Conservation (phyloP, 2,329 filamentous ascomycete genomes). For the Penicillium sp. region DNA sequence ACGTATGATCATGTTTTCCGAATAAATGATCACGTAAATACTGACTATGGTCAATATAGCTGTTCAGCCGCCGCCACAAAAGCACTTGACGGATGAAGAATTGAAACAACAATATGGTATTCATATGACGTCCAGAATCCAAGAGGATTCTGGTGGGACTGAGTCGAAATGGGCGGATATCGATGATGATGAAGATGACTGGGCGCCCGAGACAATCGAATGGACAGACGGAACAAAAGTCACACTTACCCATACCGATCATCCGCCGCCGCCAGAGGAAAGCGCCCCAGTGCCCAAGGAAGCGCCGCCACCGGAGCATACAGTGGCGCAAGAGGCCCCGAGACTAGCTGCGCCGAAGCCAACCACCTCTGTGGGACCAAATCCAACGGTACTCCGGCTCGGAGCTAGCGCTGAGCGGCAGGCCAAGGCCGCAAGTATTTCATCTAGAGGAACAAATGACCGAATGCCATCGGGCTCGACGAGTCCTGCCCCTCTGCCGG, state of each 20-base stretch:
- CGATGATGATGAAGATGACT: conserved; percentile 68
- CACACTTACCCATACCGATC: conserved; percentile 52
- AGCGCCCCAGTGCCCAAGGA: conserved; percentile 26
- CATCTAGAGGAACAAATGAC: conserved; percentile 53
- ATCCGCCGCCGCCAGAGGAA: conserved; percentile 18
- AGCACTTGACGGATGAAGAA: conserved; percentile 68
- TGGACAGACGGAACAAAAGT: conserved; percentile 71
- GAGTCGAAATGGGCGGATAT: conserved; percentile 70
- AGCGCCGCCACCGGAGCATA: conserved; percentile 19
- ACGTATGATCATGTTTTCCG: conserved; percentile 44
- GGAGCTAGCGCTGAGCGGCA: conserved; percentile 49
- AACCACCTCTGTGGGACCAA: conserved; percentile 48
- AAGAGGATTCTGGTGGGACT: conserved; percentile 61
- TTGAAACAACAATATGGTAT: conserved; percentile 69
- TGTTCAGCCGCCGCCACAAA: conserved; percentile 56
- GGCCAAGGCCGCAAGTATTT: conserved; percentile 44
- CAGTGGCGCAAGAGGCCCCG: conserved; percentile 25
- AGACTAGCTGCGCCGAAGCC: conserved; percentile 35
- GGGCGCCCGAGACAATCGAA: conserved; percentile 66
- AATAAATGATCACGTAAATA: conserved; percentile 18
- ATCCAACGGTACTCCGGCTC: conserved; percentile 51
- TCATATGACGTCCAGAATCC: conserved; percentile 64
- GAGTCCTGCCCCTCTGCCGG: conserved; percentile 58
- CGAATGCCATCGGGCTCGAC: conserved; percentile 52
- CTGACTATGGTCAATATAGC: conserved; percentile 37